These are phyloP conservation scores for Bocquillonia castaneifolia DNA, from an alignment of 441 rosid genomes.

Conservation along the genomic window DNA sequence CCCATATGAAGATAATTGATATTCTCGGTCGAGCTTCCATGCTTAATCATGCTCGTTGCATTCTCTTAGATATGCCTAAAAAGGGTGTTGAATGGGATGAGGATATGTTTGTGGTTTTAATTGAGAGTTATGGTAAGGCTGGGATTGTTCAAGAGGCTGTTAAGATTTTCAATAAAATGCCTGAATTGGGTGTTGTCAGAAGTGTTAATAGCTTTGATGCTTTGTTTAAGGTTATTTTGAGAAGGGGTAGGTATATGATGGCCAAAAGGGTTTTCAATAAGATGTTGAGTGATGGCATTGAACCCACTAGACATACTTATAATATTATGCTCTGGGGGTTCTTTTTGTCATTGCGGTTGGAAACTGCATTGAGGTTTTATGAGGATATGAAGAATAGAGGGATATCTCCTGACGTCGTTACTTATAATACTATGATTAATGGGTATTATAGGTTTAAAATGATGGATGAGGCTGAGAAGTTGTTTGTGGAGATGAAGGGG, in stretches of 20 bases:
- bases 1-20: slow-evolving; percentile 72
- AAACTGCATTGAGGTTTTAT: slow-evolving; percentile 67
- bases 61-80: slow-evolving; percentile 78
- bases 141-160: slow-evolving; percentile 92
- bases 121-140: slow-evolving; percentile 75
- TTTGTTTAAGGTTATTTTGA: slow-evolving; percentile 68
- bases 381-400: slow-evolving; percentile 80
- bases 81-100: slow-evolving; percentile 82
- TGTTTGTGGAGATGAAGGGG: slow-evolving; percentile 85
- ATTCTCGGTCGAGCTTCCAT: slow-evolving; percentile 58
- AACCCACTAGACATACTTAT: slow-evolving; percentile 66
- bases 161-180: slow-evolving; percentile 71
- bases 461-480: slow-evolving; percentile 81
- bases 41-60: slow-evolving; percentile 82
- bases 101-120: slow-evolving; percentile 63
- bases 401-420: slow-evolving; percentile 56
- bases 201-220: slow-evolving; percentile 61
- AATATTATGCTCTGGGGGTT: slow-evolving; percentile 87
- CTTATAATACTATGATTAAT: slow-evolving; percentile 75
- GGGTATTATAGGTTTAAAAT: slow-evolving; percentile 63
- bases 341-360: slow-evolving; percentile 63
- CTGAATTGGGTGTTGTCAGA: slow-evolving; percentile 74
- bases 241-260: slow-evolving; percentile 87
- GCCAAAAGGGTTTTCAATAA: slow-evolving; percentile 76
- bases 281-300: slow-evolving; percentile 73